These are phyloP conservation scores for Craspedostauros australis DNA, from an alignment of 108 stramenopile genomes.

Conservation along the genomic window DNA sequence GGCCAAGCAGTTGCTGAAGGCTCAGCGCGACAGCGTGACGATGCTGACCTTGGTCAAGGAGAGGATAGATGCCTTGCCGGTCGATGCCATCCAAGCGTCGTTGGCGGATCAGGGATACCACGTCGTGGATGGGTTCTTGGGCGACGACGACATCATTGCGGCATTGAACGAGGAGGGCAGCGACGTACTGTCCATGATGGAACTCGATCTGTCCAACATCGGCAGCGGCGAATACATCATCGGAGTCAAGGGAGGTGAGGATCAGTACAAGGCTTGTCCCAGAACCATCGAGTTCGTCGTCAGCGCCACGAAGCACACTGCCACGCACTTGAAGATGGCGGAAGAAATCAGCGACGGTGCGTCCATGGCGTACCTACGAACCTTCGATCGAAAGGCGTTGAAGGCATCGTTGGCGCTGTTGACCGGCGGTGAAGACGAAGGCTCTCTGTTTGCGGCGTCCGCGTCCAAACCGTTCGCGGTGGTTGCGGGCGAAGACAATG, in stretches of 20 bases:
- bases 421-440: conserved; percentile 10
- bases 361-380: conserved; percentile 25
- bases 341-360: neutral
- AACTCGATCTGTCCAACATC: conserved; percentile 24
- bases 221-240: conserved; percentile 29
- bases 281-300: conserved; percentile 35
- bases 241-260: conserved; percentile 28
- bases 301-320: conserved; percentile 22
- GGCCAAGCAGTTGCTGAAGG: conserved; percentile 31
- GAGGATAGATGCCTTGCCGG: conserved; percentile 14
- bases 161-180: conserved; percentile 22
- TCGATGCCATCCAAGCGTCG: conserved; percentile 3
- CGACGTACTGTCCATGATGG: conserved; percentile 15
- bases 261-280: conserved; percentile 29
- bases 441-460: too few relatives aligned
- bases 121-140: conserved; percentile 26
- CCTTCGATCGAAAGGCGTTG: conserved; percentile 34
- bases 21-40: conserved; percentile 31
- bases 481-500: conserved; percentile 5
- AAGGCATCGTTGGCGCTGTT: conserved; percentile 28
- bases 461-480: neutral
- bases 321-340: conserved; percentile 2
- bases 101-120: conserved; percentile 14
- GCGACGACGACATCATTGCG: conserved; percentile 10
- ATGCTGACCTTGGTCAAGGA: conserved; percentile 34